A percentile compares a stretch with the other conserved stretches of the same genome.
Conservation (phyloP, 2,329 filamentous ascomycete species). For the Arthrobotrys sinensis region DNA sequence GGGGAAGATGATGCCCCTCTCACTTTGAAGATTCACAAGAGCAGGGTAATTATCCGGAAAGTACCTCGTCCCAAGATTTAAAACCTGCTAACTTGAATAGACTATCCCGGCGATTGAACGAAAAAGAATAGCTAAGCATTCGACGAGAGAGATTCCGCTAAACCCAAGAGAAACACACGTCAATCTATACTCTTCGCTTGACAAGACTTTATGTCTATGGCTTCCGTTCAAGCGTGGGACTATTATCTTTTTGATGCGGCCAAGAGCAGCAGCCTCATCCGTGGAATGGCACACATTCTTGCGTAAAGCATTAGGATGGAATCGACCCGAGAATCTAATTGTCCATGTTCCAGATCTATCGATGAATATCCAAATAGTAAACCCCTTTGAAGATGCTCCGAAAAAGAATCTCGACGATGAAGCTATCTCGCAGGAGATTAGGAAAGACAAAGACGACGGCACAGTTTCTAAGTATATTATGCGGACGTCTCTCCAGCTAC, state of each 20-base stretch:
- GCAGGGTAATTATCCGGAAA: slow-evolving; percentile 68
- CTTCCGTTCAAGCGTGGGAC: slow-evolving; percentile 72
- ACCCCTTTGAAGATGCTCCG: slow-evolving; percentile 71
- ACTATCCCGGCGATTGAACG: slow-evolving; percentile 74
- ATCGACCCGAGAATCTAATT: slow-evolving; percentile 73
- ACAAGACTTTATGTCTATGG: slow-evolving; percentile 78
- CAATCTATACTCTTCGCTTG: slow-evolving; percentile 77
- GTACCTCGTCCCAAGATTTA: neutral
- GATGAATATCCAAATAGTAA: slow-evolving; percentile 73
- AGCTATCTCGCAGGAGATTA: slow-evolving; percentile 66
- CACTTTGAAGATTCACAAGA: slow-evolving; percentile 75
- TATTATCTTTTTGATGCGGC: slow-evolving; percentile 75
- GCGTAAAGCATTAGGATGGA: slow-evolving; percentile 74
- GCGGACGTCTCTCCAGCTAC: slow-evolving; percentile 73
- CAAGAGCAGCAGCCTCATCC: slow-evolving; percentile 75
- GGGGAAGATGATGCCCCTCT: slow-evolving; percentile 73
- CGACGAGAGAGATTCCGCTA: slow-evolving; percentile 74
- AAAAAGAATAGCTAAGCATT: slow-evolving; percentile 71
- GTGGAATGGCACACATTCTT: slow-evolving; percentile 80
- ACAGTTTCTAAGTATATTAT: slow-evolving; percentile 74
- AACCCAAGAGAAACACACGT: slow-evolving; percentile 72
- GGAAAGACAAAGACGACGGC: slow-evolving; percentile 70
- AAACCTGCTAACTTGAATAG: slow-evolving; percentile 29
- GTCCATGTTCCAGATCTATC: slow-evolving; percentile 77
- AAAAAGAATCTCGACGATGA: slow-evolving; percentile 69